Conservation (phyloP, 1,284 basidiomycete genomes). For the Coniferiporia sulphurascens region DNA sequence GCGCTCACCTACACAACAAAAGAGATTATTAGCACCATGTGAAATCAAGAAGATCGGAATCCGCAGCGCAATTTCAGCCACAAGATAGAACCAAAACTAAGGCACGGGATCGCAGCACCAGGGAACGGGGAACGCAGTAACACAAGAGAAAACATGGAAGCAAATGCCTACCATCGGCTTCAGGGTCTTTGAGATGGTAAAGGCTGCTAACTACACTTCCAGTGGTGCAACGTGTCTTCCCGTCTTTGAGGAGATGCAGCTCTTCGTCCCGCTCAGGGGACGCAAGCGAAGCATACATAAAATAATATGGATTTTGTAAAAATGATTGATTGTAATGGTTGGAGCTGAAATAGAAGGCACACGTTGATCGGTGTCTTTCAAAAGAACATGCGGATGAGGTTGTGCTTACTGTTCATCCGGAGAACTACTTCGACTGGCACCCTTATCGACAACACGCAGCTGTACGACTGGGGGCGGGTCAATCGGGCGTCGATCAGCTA, state of each 20-base stretch:
- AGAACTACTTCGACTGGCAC: constrained; percentile 32
- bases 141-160: not conserved
- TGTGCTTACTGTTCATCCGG: constrained; percentile 20
- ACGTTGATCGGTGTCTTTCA: not conserved
- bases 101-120: not conserved
- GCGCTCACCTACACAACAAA: constrained; percentile 9
- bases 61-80: not conserved
- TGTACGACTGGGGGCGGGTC: constrained; percentile 97
- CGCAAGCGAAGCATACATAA: constrained; percentile 88
- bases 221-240: constrained; percentile 85
- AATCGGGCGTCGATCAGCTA: constrained; percentile 89
- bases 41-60: not conserved
- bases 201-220: constrained; percentile 88
- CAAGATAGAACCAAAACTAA: not conserved
- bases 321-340: constrained; percentile 44
- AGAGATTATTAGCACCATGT: not conserved
- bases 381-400: constrained; percentile 15
- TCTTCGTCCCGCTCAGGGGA: constrained; percentile 89
- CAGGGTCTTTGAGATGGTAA: constrained; percentile 93
- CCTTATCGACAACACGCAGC: constrained; percentile 77
- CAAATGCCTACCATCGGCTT: constrained; percentile 29
- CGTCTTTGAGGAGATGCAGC: constrained; percentile 89
- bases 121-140: not conserved
- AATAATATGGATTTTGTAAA: constrained; percentile 89
- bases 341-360: constrained; percentile 1